These are phyloP conservation scores for Psilocybe tampanensis DNA, from an alignment of 768 basidiomycete genomes.

Conservation along the genomic window DNA sequence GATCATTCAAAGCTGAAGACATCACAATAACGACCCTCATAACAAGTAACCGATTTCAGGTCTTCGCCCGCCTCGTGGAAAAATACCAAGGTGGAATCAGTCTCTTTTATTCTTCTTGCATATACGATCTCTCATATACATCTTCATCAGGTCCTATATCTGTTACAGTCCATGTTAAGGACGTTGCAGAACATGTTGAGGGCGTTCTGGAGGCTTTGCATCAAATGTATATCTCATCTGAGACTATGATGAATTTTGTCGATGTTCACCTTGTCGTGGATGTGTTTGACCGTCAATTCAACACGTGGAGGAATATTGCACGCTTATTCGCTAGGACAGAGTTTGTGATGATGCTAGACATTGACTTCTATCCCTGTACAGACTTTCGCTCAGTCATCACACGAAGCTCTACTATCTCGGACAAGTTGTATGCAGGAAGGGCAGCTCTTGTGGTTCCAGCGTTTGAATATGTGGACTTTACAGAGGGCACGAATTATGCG, in stretches of 20 bases:
- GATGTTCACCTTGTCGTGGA: constrained; percentile 89
- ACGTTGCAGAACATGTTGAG: constrained; percentile 46
- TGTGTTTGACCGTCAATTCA: constrained; percentile 82
- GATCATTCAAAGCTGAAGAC: constrained; percentile 58
- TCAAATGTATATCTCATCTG: constrained; percentile 65
- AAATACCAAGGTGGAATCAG: constrained; percentile 67
- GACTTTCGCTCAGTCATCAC: constrained; percentile 68
- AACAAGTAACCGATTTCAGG: constrained; percentile 76
- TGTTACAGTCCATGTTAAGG: constrained; percentile 75
- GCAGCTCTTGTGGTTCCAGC: constrained; percentile 84
- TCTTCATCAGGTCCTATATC: constrained; percentile 74
- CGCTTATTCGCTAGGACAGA: constrained; percentile 83
- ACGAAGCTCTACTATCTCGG: constrained; percentile 35
- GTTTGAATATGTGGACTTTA: constrained; percentile 74
- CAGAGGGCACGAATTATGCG: constrained; percentile 59
- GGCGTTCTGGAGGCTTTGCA: constrained; percentile 64
- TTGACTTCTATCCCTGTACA: constrained; percentile 86
- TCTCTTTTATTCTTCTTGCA: not conserved
- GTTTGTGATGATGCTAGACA: constrained; percentile 89
- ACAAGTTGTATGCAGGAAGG: constrained; percentile 56
- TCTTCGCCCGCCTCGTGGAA: constrained; percentile 70
- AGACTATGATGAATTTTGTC: constrained; percentile 66
- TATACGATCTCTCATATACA: constrained; percentile 1
- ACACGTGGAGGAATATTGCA: constrained; percentile 88
- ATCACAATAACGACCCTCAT: constrained; percentile 87